Conservation (phyloP, 2,329 filamentous ascomycete species). For the Hysterium pulicare region DNA sequence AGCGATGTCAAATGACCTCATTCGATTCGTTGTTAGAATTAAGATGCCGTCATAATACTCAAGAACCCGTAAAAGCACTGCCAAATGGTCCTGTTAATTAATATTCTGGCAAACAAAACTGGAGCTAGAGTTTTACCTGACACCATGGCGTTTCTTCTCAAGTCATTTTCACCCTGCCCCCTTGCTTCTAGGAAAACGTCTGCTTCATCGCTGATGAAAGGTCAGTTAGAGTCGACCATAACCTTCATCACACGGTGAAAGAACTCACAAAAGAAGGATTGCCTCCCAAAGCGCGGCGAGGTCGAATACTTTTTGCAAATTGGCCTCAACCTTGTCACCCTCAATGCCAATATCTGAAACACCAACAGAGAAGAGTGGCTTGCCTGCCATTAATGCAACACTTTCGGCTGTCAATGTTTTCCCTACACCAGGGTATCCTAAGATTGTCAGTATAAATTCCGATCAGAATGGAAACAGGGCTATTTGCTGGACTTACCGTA, state of each 20-base stretch:
- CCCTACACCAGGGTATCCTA: neutral
- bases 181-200: slow-evolving; percentile 8
- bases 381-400: neutral
- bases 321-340: neutral
- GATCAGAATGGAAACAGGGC: too few relatives aligned
- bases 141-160: slow-evolving; percentile 12
- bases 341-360: neutral
- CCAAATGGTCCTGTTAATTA: too few relatives aligned
- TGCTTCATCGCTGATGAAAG: neutral
- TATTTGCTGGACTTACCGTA: too few relatives aligned
- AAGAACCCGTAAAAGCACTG: slow-evolving; percentile 8
- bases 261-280: neutral
- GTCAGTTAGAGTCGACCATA: too few relatives aligned
- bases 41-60: slow-evolving; percentile 12
- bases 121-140: too few relatives aligned
- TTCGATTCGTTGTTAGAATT: slow-evolving; percentile 12
- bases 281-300: neutral
- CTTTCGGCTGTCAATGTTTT: neutral
- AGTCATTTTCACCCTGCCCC: neutral
- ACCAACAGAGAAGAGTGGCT: slow-evolving; percentile 13
- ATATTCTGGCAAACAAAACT: too few relatives aligned
- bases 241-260: neutral
- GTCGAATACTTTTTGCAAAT: neutral
- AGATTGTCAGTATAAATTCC: too few relatives aligned
- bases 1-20: slow-evolving; percentile 7